Base-by-base conservation (phyloP, 2,329 filamentous ascomycete species). In the Trichoderma atrobrunneum region DNA sequence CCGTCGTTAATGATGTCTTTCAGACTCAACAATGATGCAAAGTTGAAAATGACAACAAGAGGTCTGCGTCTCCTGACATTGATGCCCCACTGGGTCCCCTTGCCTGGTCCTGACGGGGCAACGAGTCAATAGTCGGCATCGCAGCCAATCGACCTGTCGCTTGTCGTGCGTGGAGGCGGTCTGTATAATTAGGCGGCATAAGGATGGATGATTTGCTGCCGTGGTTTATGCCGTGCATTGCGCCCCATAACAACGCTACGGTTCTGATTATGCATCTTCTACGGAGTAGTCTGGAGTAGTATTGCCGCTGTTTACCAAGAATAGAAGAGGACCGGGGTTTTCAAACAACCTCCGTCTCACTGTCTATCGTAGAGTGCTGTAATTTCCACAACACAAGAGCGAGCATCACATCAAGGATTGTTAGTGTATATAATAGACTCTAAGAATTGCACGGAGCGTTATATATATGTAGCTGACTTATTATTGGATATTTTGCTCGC, bases 41-140 rank as follows among this genome's bases (percentile, higher is more conserved):
- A 71, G 59, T 72, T 72, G 73, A 71, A 71, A 70, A 71, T 60
- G 72, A 70, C 72, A 73, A 71, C 66, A 72, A 68, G 64, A 72
- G 39, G 43, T 39, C 66, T 69, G 64, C 65, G 71, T 54, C 71
- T 68, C 64, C 57, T 72, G 64, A 63, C 43, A 56, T 68, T 68
- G 64, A 56, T 30, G 64, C 71, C 71, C 71, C 71, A 72, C 71
- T 30, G 63, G 30, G 36, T 57, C 59, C 70, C 71, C 71, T 68
- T 72, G 70, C 24, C 43, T 39, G 60, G 51, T 30, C 62, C 64
- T 72, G 70, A 63, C 70, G 63, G 70, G 70, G 70, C 70, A 72
- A 72, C 70, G 64, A 72, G 70, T 68, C 71, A 59, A 69, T 59
- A 64, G 57, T 67, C 39, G 59, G 26, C 36, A 63, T 64, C 57